Evolutionary conservation across 2,329 filamentous ascomycete genomes (phyloP).

Genomic region (Penicillium olsonii): DNA sequence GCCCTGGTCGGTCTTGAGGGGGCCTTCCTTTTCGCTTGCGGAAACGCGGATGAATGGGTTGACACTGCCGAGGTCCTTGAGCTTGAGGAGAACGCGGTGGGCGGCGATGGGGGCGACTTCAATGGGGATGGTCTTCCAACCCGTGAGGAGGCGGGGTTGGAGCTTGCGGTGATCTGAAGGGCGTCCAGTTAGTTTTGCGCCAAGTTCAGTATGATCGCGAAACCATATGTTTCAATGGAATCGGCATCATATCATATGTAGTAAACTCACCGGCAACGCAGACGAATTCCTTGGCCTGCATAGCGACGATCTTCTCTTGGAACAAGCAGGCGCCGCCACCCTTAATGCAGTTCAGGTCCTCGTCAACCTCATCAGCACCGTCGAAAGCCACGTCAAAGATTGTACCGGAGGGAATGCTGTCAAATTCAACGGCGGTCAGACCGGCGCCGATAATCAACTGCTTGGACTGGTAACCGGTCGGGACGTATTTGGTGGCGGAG

Average conservation of each 20-base stretch:
- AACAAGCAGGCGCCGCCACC: conserved; percentile 96
- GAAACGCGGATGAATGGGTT: conserved; percentile 72
- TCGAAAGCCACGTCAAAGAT: conserved; percentile 90
- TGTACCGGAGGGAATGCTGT: conserved; percentile 65
- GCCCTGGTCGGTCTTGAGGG: conserved; percentile 80
- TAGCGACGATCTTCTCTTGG: conserved; percentile 94
- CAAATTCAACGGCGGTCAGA: conserved; percentile 74
- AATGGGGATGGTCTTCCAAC: conserved; percentile 86
- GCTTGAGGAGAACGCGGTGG: conserved; percentile 71
- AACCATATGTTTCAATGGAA: neutral
- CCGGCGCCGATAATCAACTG: conserved; percentile 80
- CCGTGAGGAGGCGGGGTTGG: conserved; percentile 69
- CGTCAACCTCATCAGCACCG: conserved; percentile 94
- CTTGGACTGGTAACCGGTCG: conserved; percentile 88
- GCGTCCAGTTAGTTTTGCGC: neutral
- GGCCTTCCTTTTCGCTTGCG: conserved; percentile 74
- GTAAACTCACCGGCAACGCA: conserved; percentile 71
- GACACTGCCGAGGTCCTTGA: conserved; percentile 71
- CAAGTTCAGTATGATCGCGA: neutral
- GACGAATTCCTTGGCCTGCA: conserved; percentile 79
- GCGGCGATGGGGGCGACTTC: conserved; percentile 88
- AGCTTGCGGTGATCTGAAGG: conserved; percentile 84
- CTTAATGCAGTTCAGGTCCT: conserved; percentile 94
- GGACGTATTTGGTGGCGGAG: conserved; percentile 75
- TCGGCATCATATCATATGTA: neutral